Base-by-base conservation (phyloP, 179 eudicot genomes). In the Monotropa hypopitys region DNA sequence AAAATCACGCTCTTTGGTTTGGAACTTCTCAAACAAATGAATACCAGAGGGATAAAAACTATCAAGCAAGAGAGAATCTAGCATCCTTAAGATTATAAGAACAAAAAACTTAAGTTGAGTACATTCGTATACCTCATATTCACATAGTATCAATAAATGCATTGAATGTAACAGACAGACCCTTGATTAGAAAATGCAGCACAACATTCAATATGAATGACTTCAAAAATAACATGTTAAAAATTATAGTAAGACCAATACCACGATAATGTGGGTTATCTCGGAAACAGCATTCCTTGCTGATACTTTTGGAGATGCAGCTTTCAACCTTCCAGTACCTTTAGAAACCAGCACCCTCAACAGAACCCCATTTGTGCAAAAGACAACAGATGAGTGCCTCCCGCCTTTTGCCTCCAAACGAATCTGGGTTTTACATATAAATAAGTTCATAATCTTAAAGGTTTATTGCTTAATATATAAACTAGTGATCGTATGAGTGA, bases 211-310 rank as follows among this genome's bases (percentile, higher is more conserved):
- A 73, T 35, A 80, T 16, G 5, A 12, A 50, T 1, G 30, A 38
- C 23, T 76, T 45, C 30, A 35, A 74, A 56, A 62, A 74, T 23
- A 23, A 54, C 18, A 56, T 0, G 23, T 71, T 21, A 78, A 49
- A 78, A 49, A 28, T 33, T 38, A 30, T 32, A 57, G 46, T 61
- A 47, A 71, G 74, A 74, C 45, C 61, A 62, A 68, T 93, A 95
- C 99, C 99, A 95, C 96, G 81, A 95, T 86, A 61, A 95, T 89
- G 85, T 95, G 97, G 50, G 98, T 90, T 51, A 95, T 81, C 63
- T 84, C 88, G 42, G 89, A 83, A 33, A 91, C 61, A 56, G 63
- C 78, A 71, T 83, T 84, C 43, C 56, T 79, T 15, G 59, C 76
- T 32, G 47, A 65, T 63, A 53, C 62, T 50, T 66, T 76, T 10